Evolutionary conservation across 768 basidiomycete species (phyloP), one percentile per base, ranked within the genome.

Genomic region (Ramaria sp.): DNA sequence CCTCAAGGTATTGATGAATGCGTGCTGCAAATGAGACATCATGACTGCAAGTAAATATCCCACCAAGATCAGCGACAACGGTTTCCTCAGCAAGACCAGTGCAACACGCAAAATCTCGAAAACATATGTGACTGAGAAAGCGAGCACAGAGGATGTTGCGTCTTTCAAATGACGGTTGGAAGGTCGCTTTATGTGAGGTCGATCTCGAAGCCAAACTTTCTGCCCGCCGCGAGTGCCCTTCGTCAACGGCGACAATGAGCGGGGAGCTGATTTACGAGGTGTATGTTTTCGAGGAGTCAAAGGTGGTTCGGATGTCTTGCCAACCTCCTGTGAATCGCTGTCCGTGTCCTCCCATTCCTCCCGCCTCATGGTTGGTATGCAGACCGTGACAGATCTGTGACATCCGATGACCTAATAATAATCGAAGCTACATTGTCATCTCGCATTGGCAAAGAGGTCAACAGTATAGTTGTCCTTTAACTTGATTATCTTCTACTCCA

Each of bases 51-150:
- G 66, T 57, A 82, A 57, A 67, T 69, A 79, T 9, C 81, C 28
- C 57, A 75, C 74, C 22, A 83, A 59, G 34, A 82, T 60, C 56
- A 82, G 50, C 5, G 74, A 73, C 13, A 88, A 70, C 1, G 85
- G 85, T 52, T 61, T 69, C 38, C 77, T 75, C 56, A 86, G 70
- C 28, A 78, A 70, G 16, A 67, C 63, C 39, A 85, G 59, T 0
- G 78, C 73, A 18, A 65, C 69, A 39, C 62, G 63, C 54, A 81
- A 25, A 34, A 88, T 65, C 60, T 79, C 77, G 22, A 77, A 61
- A 18, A 66, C 25, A 62, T 82, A 86, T 6, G 55, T 54, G 9
- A 67, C 48, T 2, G 69, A 62, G 42, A 60, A 67, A 10, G 7
- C 9, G 9, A 24, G 7, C 24, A 18, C 7, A 8, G 42, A 8